Base-by-base conservation (phyloP, 805 yeast genomes). In the Hanseniaspora guilliermondii region DNA sequence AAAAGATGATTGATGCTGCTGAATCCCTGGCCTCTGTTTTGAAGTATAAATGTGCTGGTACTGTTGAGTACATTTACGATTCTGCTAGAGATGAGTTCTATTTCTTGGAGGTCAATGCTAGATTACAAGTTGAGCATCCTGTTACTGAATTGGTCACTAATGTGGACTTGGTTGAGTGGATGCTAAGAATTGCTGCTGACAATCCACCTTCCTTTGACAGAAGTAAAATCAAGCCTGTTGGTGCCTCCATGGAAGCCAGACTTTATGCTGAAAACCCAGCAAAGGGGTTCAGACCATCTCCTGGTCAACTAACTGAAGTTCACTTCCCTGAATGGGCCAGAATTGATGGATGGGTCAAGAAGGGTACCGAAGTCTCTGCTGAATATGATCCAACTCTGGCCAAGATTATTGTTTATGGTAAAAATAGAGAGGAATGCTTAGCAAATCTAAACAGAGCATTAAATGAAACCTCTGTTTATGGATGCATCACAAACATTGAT, bases 41-140 rank as follows among this genome's bases (percentile, higher is more conserved):
- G 83, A 82, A 86, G 62, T 91, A 93, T 72, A 88, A 87, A 70
- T 82, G 96, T 70, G 98, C 97, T 40, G 98, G 97, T 68, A 91
- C 98, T 6, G 95, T 93, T 62, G 98, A 91, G 70, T 91, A 82
- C 67, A 89, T 91, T 62, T 91, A 86, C 65, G 97, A 93, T 65
- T 83, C 84, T 63, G 75, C 69, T 54, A 74, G 95, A 61, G 91
- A 89, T 65, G 93, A 83, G 65, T 93, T 91, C 68, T 91, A 91
- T 73, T 91, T 91, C 72, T 74, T 91, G 64, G 98, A 91, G 68
- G 97, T 91, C 60, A 91, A 91, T 67, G 95, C 98, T 12, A 82
- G 98, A 66, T 77, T 91, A 61, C 98, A 91, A 70, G 98, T 91
- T 47, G 98, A 91, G 73, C 98, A 91, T 68, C 97, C 97, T 40